These are phyloP conservation scores for Talaromyces trachyspermus DNA, from an alignment of 495 filamentous ascomycete species.

Conservation along the genomic window DNA sequence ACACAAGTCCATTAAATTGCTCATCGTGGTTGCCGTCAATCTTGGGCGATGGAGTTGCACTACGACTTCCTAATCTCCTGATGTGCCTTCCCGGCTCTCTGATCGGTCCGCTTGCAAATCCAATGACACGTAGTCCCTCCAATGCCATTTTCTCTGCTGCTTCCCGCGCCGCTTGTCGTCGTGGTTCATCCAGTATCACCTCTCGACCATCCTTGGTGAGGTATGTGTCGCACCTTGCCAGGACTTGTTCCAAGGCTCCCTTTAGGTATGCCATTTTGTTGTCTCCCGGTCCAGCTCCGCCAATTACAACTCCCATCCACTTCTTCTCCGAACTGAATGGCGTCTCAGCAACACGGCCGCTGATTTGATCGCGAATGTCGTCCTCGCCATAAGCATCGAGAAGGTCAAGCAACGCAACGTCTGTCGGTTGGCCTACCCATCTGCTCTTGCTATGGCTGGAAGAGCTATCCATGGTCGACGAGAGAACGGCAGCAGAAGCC, in stretches of 20 bases:
- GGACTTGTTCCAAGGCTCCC: constrained; percentile 81
- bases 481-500: constrained; percentile 67
- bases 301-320: constrained; percentile 96
- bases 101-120: constrained; percentile 71
- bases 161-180: constrained; percentile 63
- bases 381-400: constrained; percentile 84
- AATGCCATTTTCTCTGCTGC: constrained; percentile 88
- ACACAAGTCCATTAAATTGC: constrained; percentile 71
- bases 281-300: constrained; percentile 29
- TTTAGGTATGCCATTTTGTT: constrained; percentile 85
- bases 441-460: constrained; percentile 62
- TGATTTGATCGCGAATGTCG: constrained; percentile 79
- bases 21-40: constrained; percentile 54
- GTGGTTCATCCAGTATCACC: constrained; percentile 72
- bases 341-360: constrained; percentile 69
- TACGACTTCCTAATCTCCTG: constrained; percentile 20
- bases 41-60: constrained; percentile 41
- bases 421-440: constrained; percentile 95
- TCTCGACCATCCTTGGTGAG: constrained; percentile 81
- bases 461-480: constrained; percentile 62
- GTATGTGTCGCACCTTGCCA: constrained; percentile 85
- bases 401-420: constrained; percentile 90
- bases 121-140: constrained; percentile 84
- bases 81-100: constrained; percentile 5
- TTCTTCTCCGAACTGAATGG: constrained; percentile 96